phyloP scores from a whole-genome alignment of 768 basidiomycete genomes.

The Nevesoporus exiguus region DNA sequence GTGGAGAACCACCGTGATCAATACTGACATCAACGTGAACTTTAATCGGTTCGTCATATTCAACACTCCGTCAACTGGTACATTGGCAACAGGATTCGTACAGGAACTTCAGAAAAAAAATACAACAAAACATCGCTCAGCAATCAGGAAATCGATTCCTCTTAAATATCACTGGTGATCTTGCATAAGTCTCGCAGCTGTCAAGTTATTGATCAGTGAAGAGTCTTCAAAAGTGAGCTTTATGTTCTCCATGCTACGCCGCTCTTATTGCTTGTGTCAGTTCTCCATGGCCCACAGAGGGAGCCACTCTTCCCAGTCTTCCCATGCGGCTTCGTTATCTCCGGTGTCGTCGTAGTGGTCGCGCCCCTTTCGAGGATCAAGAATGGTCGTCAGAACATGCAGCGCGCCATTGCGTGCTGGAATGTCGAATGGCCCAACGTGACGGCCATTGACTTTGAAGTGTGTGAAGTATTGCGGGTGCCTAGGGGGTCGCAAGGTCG shows the following conservation, averaged over 20 bases:
- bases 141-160: too few relatives aligned
- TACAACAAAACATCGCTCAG: too few relatives aligned
- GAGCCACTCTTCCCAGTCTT: constrained; percentile 15
- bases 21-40: too few relatives aligned
- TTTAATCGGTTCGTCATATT: constrained; percentile 1
- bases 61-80: not conserved
- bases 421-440: constrained; percentile 8
- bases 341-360: not conserved
- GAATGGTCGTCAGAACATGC: constrained; percentile 10
- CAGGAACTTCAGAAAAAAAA: too few relatives aligned
- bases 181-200: too few relatives aligned
- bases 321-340: constrained; percentile 1
- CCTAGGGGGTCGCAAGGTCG: not conserved
- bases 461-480: constrained; percentile 5
- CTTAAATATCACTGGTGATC: too few relatives aligned
- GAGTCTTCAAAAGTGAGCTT: not conserved
- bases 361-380: constrained; percentile 10
- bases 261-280: not conserved
- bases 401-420: constrained; percentile 15
- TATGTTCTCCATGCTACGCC: not conserved
- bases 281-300: constrained; percentile 14
- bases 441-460: constrained; percentile 10
- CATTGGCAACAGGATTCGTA: too few relatives aligned
- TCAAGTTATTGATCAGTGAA: too few relatives aligned
- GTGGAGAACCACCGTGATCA: too few relatives aligned